Percentiles rank a stretch among this genome's conserved stretches.
Evolutionary conservation across 2,329 filamentous ascomycete species (phyloP).

Genomic region (Lachnellula occidentalis): DNA sequence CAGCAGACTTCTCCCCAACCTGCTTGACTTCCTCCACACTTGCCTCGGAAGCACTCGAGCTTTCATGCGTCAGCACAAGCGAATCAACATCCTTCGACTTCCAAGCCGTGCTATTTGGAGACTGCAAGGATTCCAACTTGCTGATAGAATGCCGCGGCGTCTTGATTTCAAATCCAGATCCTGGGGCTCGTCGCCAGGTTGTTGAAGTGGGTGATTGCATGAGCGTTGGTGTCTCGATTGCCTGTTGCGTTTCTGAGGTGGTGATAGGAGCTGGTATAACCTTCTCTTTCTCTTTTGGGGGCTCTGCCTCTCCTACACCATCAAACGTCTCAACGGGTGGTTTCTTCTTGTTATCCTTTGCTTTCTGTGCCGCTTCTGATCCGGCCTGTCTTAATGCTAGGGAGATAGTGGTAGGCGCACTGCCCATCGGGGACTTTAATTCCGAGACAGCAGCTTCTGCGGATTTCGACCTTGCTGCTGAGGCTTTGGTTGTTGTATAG

Average conservation of each 20-base stretch:
- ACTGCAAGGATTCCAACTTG: constrained; percentile 21
- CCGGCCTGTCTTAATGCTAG: constrained; percentile 50
- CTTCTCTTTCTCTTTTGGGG: constrained; percentile 6
- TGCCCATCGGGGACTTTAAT: constrained; percentile 12
- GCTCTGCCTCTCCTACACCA: constrained; percentile 18
- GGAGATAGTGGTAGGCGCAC: constrained; percentile 28
- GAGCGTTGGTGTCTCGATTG: constrained; percentile 10
- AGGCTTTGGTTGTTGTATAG: constrained; percentile 12
- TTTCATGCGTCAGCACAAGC: constrained; percentile 19
- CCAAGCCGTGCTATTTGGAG: constrained; percentile 28
- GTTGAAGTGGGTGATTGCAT: constrained; percentile 29
- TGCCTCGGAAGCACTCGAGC: constrained; percentile 13
- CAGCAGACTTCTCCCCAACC: constrained; percentile 24
- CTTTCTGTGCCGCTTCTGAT: constrained; percentile 61
- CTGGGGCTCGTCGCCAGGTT: constrained; percentile 16
- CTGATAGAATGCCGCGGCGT: constrained; percentile 7
- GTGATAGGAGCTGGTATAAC: constrained; percentile 12
- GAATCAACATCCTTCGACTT: constrained; percentile 20
- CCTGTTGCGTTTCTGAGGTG: constrained; percentile 1
- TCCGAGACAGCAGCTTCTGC: neutral
- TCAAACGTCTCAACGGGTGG: constrained; percentile 12
- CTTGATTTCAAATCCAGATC: neutral
- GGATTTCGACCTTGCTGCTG: constrained; percentile 14
- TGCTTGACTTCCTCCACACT: constrained; percentile 25
- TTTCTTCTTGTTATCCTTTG: constrained; percentile 51